Evolutionary conservation across 805 yeast species (phyloP).

Genomic region (Zygoascus tannicola): DNA sequence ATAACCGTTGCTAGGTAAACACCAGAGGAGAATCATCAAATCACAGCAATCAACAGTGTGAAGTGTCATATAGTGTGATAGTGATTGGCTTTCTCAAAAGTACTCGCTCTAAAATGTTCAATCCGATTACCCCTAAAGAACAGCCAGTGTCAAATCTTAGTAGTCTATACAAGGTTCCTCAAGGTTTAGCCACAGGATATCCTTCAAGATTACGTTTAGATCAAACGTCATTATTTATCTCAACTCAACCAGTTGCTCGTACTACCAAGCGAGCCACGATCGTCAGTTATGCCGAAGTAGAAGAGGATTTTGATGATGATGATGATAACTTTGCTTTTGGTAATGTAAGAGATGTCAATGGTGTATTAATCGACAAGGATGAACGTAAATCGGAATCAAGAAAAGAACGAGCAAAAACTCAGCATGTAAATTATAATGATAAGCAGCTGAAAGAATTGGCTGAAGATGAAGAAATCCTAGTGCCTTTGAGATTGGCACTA

Average conservation of each 20-base stretch:
- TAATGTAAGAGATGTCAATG: not conserved
- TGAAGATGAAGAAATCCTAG: constrained; percentile 36
- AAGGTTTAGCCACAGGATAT: constrained; percentile 71
- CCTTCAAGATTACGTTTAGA: constrained; percentile 63
- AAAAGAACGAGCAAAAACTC: constrained; percentile 35
- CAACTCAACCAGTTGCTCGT: constrained; percentile 65
- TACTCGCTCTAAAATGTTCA: too few relatives aligned
- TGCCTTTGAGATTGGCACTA: constrained; percentile 58
- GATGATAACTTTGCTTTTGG: constrained; percentile 26
- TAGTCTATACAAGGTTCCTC: constrained; percentile 34
- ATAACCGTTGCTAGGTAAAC: too few relatives aligned
- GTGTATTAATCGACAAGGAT: not conserved
- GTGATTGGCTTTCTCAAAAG: too few relatives aligned
- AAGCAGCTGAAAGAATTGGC: constrained; percentile 31
- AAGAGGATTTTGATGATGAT: constrained; percentile 50
- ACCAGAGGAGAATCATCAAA: too few relatives aligned
- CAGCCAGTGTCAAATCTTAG: too few relatives aligned
- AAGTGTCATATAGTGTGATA: too few relatives aligned
- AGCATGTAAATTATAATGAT: constrained; percentile 30
- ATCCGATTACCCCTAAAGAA: too few relatives aligned
- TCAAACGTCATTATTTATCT: constrained; percentile 60
- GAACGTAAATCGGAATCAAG: constrained; percentile 16
- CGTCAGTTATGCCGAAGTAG: constrained; percentile 78
- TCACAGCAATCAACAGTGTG: too few relatives aligned
- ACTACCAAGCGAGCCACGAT: constrained; percentile 60